These are phyloP conservation scores for Cytospora schulzeri DNA, from an alignment of 2,329 filamentous ascomycete genomes.

Conservation along the genomic window DNA sequence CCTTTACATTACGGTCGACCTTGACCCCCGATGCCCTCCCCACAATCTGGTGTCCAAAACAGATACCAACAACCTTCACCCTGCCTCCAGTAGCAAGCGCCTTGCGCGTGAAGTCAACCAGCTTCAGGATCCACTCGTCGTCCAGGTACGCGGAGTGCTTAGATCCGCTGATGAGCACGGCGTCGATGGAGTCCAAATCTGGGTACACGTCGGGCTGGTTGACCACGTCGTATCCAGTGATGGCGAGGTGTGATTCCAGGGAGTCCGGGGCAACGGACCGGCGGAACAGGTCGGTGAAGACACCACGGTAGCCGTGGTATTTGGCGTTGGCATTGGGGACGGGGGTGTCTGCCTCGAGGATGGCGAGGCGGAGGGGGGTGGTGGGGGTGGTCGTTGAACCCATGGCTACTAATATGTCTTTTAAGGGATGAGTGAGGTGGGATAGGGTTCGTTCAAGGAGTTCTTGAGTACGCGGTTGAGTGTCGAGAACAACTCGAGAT, in stretches of 20 bases:
- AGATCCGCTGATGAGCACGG: constrained; percentile 77
- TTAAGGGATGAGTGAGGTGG: not conserved
- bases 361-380: constrained; percentile 71
- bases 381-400: constrained; percentile 33
- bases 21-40: constrained; percentile 69
- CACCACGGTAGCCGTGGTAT: constrained; percentile 72
- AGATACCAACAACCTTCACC: constrained; percentile 76
- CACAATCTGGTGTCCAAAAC: constrained; percentile 87
- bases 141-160: constrained; percentile 74
- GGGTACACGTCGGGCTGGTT: constrained; percentile 68
- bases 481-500: not conserved
- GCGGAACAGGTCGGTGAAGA: constrained; percentile 65
- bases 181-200: constrained; percentile 73
- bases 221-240: constrained; percentile 74
- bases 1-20: constrained; percentile 66
- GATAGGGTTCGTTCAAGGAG: not conserved
- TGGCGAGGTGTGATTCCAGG: constrained; percentile 51
- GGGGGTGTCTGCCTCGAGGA: constrained; percentile 86
- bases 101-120: constrained; percentile 68
- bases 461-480: not conserved
- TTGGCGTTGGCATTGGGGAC: constrained; percentile 62
- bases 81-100: constrained; percentile 58
- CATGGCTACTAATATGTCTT: constrained; percentile 23
- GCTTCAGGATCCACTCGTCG: constrained; percentile 72
- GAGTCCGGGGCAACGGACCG: constrained; percentile 51